Conservation (phyloP, 1,139 yeast genomes). For the Kodamaea plutei region DNA sequence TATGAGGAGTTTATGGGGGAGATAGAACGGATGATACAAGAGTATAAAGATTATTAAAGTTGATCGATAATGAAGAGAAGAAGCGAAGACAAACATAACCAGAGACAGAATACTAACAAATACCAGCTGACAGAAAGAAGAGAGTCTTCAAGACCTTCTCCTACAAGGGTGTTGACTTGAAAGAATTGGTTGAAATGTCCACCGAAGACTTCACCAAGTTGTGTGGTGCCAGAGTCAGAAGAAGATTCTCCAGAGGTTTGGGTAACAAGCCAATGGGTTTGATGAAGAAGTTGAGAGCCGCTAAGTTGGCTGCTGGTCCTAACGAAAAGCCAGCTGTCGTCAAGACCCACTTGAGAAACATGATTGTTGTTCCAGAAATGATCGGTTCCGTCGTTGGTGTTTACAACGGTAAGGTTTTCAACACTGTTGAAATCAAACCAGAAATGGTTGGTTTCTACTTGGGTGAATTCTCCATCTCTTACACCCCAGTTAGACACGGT, state of each 20-base stretch:
- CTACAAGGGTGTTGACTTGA: slow-evolving; percentile 98
- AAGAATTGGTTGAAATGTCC: slow-evolving; percentile 89
- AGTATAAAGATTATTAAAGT: too few species aligned
- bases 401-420: slow-evolving; percentile 99
- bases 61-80: too few species aligned
- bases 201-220: slow-evolving; percentile 96
- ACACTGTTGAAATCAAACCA: slow-evolving; percentile 97
- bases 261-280: slow-evolving; percentile 95
- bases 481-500: slow-evolving; percentile 99
- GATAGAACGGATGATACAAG: background rate
- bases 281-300: slow-evolving; percentile 97
- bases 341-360: slow-evolving; percentile 99
- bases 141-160: slow-evolving; percentile 95
- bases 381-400: slow-evolving; percentile 98
- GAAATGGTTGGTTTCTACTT: slow-evolving; percentile 99
- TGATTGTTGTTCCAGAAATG: slow-evolving; percentile 99
- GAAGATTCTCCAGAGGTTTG: slow-evolving; percentile 98
- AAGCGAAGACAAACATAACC: slow-evolving; percentile 3
- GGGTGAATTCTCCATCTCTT: slow-evolving; percentile 99
- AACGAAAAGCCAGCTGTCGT: slow-evolving; percentile 97
- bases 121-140: slow-evolving; percentile 69
- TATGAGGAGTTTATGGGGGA: too few species aligned
- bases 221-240: slow-evolving; percentile 98
- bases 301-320: slow-evolving; percentile 87
- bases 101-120: slow-evolving; percentile 25